Evolutionary conservation across 352 stramenopile genomes (phyloP).

Genomic region (Pythium rishiriense): DNA sequence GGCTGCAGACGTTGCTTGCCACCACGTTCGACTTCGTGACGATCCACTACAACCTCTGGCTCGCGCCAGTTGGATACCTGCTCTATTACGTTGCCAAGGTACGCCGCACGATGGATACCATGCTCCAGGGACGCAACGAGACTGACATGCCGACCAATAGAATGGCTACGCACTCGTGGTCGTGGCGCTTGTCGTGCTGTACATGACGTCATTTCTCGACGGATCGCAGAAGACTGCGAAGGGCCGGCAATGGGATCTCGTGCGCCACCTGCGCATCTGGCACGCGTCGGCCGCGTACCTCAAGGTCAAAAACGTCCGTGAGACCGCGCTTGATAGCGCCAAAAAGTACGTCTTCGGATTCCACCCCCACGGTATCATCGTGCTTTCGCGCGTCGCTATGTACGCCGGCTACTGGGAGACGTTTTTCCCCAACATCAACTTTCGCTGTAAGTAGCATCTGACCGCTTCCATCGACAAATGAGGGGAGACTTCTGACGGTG

Average conservation of each 20-base stretch:
- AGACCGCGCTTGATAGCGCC: slow-evolving; percentile 53
- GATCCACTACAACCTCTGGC: slow-evolving; percentile 83
- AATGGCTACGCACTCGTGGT: slow-evolving; percentile 53
- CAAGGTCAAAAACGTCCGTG: slow-evolving; percentile 61
- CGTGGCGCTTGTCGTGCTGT: slow-evolving; percentile 52
- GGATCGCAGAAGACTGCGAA: slow-evolving; percentile 52
- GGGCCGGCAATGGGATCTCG: slow-evolving; percentile 49
- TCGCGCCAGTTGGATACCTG: slow-evolving; percentile 39
- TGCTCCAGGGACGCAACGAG: too few relatives aligned
- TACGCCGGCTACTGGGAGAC: slow-evolving; percentile 74
- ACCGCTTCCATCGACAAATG: too few relatives aligned
- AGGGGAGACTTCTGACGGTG: too few relatives aligned
- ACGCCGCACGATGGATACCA: not conserved
- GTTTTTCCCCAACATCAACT: slow-evolving; percentile 58
- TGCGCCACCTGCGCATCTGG: slow-evolving; percentile 52
- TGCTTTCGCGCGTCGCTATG: slow-evolving; percentile 66
- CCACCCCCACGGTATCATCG: slow-evolving; percentile 76
- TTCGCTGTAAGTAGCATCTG: slow-evolving; percentile 39
- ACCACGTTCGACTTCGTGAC: slow-evolving; percentile 59
- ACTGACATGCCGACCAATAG: slow-evolving; percentile 15
- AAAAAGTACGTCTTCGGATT: slow-evolving; percentile 80
- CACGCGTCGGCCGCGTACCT: slow-evolving; percentile 47
- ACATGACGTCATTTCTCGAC: slow-evolving; percentile 62
- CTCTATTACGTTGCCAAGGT: slow-evolving; percentile 70
- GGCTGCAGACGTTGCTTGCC: slow-evolving; percentile 40